phyloP scores from a whole-genome alignment of 306 rosid genomes.

The Lathyrus tuberosus region DNA sequence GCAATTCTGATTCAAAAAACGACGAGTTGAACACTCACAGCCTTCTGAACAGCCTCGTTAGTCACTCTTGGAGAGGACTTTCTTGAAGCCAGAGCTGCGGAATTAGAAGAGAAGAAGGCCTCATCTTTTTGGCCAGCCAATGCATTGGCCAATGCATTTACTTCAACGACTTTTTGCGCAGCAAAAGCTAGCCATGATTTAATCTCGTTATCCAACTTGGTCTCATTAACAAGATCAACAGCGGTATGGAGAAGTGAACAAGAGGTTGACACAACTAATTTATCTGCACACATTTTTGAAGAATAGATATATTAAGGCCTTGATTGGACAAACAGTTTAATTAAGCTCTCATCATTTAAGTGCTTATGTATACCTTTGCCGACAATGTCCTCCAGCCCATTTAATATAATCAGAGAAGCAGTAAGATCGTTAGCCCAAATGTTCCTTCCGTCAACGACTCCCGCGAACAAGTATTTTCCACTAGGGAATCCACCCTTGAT shows the following conservation, averaged over 20 bases:
- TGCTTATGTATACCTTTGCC: conserved; percentile 64
- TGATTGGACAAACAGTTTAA: not conserved
- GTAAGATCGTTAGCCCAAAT: conserved; percentile 88
- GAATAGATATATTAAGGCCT: not conserved
- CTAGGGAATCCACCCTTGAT: conserved; percentile 70
- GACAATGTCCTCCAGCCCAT: conserved; percentile 59
- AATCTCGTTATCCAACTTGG: conserved; percentile 79
- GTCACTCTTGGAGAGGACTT: conserved; percentile 80
- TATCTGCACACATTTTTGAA: conserved; percentile 48
- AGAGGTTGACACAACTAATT: conserved; percentile 88
- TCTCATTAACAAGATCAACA: conserved; percentile 84
- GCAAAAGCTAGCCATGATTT: conserved; percentile 94
- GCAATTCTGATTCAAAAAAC: conserved; percentile 9
- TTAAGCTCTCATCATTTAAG: not conserved
- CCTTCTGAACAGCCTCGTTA: conserved; percentile 79
- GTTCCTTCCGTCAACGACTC: conserved; percentile 91
- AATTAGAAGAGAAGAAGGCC: conserved; percentile 71
- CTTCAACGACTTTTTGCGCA: conserved; percentile 88
- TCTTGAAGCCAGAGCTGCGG: conserved; percentile 74
- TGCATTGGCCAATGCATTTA: conserved; percentile 89
- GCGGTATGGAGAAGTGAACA: conserved; percentile 92
- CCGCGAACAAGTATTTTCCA: conserved; percentile 83
- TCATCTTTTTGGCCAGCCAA: conserved; percentile 71
- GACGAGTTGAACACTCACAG: conserved; percentile 60
- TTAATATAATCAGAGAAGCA: conserved; percentile 57